A percentile compares a stretch with the other conserved stretches of the same genome.
Conservation (phyloP, 371 early-diverging fungal species). For the Basidiobolus meristosporus region DNA sequence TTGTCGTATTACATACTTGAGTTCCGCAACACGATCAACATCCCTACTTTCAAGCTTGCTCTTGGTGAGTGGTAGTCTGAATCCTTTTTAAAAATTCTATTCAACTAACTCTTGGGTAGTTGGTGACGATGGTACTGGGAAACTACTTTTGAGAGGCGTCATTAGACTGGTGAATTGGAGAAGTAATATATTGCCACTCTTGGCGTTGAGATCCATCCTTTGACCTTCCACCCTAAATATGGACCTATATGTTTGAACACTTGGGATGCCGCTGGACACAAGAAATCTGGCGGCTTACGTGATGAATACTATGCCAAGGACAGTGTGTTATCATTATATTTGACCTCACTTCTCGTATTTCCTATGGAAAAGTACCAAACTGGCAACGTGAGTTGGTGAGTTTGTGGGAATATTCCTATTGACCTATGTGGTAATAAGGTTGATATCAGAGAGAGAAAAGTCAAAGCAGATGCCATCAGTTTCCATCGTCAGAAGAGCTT, state of each 20-base stretch:
- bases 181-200: slow-evolving; percentile 99
- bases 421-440: slow-evolving; percentile 99
- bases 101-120: slow-evolving; percentile 33
- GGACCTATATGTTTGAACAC: slow-evolving; percentile 94
- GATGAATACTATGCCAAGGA: slow-evolving; percentile 99
- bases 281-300: slow-evolving; percentile 99
- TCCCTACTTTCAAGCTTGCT: slow-evolving; percentile 70
- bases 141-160: slow-evolving; percentile 99
- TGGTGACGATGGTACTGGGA: slow-evolving; percentile 99
- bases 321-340: slow-evolving; percentile 99
- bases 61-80: slow-evolving; percentile 25
- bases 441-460: slow-evolving; percentile 98
- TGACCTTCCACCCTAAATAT: slow-evolving; percentile 95
- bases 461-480: slow-evolving; percentile 98
- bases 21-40: too few species aligned
- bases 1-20: too few species aligned
- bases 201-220: slow-evolving; percentile 98
- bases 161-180: slow-evolving; percentile 99
- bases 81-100: too few species aligned
- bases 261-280: slow-evolving; percentile 99
- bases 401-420: slow-evolving; percentile 99
- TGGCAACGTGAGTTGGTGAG: slow-evolving; percentile 99
- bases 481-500: slow-evolving; percentile 99
- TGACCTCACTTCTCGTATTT: slow-evolving; percentile 98
- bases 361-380: slow-evolving; percentile 99